Evolutionary conservation across 1,139 yeast genomes (phyloP), one percentile per base, ranked within the genome.

Genomic region (Yamadazyma friedrichii): DNA sequence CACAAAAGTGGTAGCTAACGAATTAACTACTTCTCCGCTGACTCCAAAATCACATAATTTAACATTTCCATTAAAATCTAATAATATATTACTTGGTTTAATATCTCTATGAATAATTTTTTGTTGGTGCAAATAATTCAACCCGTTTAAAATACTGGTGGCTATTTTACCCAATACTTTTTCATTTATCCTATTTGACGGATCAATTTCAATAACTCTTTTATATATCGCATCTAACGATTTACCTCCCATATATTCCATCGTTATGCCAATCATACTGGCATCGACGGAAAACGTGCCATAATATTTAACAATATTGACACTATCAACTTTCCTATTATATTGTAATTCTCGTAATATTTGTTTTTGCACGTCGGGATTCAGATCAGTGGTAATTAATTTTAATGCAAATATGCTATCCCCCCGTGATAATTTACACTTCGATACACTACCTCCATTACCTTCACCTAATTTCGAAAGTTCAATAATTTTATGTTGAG

Each of bases 41-140:
- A 93, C 98, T n/a, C 98, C 98, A 67, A 93, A 93, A 66, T 93
- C 98, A 65, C 98, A 93, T 36, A 93, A 69, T 60, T 93, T 93
- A 39, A 91, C 91, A 54, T 86, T 83, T 3, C 98, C 98, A 9
- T 67, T 54, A 2, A 65, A 61, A 55, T 88, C 93, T 22, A 93
- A 63, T 43, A 93, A 63, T 43, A 93, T 88, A 59, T 93, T 93
- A 47, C 89, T 95, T 1, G 98, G 98, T 58, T 93, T 93, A 51
- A 93, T 84, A 58, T 84, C 98, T 51, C 98, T 74, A 62, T 93
- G 98, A 46, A 93, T 89, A 47, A 93, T 88, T 48, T 83, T 80
- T 47, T 87, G 84, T 58, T 83, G 88, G 62, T 93, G 96, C 43
- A 93, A 71, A 61, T 93, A 93, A 22, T 91, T 84, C 41, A 93